Conservation (phyloP, 179 eudicot species). For the Amaranthus tricolor region DNA sequence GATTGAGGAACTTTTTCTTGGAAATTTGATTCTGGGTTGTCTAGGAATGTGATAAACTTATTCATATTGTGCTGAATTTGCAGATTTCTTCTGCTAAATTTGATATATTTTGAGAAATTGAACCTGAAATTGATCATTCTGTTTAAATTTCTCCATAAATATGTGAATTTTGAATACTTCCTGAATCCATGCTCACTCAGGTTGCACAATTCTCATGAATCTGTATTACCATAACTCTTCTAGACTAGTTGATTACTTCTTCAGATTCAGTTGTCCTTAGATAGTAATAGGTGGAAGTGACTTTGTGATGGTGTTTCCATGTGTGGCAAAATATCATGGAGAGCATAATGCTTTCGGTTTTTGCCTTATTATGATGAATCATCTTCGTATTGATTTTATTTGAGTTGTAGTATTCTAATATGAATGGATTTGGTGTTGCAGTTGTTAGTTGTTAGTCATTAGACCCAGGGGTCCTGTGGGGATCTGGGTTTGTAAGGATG, state of each 20-base stretch:
- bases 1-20: neutral
- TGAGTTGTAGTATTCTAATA: slow-evolving; percentile 7
- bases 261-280: too few species aligned
- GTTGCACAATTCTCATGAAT: slow-evolving; percentile 1
- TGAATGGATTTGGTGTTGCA: slow-evolving; percentile 21
- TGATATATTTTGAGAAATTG: slow-evolving; percentile 3
- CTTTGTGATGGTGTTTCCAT: slow-evolving; percentile 7
- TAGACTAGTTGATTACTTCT: too few species aligned
- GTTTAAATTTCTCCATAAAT: neutral
- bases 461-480: slow-evolving; percentile 37
- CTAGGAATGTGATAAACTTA: neutral
- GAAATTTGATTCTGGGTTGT: neutral
- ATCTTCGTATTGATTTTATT: neutral
- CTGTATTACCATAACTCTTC: too few species aligned
- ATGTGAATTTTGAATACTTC: slow-evolving; percentile 4
- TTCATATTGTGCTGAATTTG: neutral
- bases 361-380: neutral
- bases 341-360: neutral
- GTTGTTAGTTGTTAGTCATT: slow-evolving; percentile 22
- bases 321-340: slow-evolving; percentile 2
- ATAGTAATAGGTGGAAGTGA: neutral
- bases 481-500: slow-evolving; percentile 38
- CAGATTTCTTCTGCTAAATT: neutral
- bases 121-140: neutral
- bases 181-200: slow-evolving; percentile 2